Conservation (phyloP, 2,329 filamentous ascomycete species). For the Volutella citrinella region DNA sequence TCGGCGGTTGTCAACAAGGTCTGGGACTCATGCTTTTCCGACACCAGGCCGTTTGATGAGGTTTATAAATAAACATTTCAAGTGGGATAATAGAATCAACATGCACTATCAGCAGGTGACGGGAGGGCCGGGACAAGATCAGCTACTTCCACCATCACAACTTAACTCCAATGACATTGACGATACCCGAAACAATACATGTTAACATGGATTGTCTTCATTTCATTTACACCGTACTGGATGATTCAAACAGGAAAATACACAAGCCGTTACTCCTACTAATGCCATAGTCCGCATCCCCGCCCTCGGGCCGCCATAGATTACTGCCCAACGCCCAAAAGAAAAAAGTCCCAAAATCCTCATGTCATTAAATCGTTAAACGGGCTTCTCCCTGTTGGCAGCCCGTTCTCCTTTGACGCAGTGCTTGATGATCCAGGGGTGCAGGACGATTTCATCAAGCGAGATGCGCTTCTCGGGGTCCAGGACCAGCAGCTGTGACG, state of each 20-base stretch:
- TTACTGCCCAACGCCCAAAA: conserved; percentile 1
- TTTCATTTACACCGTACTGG: too few species aligned
- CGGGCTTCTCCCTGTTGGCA: conserved; percentile 46
- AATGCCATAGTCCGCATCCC: conserved; percentile 26
- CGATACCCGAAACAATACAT: conserved; percentile 20
- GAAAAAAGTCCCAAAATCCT: neutral
- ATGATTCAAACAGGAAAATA: conserved; percentile 16
- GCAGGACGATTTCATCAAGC: conserved; percentile 81
- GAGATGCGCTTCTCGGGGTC: conserved; percentile 92
- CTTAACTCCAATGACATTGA: conserved; percentile 21
- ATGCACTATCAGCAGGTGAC: too few species aligned
- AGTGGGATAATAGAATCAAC: too few species aligned
- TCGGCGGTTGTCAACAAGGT: conserved; percentile 90
- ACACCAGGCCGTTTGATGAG: conserved; percentile 95
- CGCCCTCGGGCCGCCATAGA: too few species aligned
- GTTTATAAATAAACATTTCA: conserved; percentile 73
- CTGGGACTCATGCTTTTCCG: conserved; percentile 96
- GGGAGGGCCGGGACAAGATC: too few species aligned
- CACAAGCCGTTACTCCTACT: conserved; percentile 24
- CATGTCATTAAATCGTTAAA: conserved; percentile 14
- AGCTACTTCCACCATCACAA: too few species aligned
- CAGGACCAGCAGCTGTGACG: conserved; percentile 75
- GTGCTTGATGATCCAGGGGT: conserved; percentile 97
- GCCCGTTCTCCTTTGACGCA: conserved; percentile 66
- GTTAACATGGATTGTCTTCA: neutral